Base-by-base conservation (phyloP, 305 asterid species). In the Fraxinus baroniana region DNA sequence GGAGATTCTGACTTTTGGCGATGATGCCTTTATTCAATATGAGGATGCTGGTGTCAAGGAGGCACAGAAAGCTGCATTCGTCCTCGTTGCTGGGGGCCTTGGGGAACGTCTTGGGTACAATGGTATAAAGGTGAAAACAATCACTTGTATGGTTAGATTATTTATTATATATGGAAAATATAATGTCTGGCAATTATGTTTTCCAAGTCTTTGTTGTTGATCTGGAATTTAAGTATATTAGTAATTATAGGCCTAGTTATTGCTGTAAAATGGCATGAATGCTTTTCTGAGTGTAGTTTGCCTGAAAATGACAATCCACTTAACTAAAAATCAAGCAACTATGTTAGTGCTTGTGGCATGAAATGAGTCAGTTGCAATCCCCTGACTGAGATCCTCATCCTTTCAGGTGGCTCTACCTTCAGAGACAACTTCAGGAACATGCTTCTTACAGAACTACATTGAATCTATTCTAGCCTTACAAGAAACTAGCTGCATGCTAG, bases 61-160 rank as follows among this genome's bases (percentile, higher is more conserved):
- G 87, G 97, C 94, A 76, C 87, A 88, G 88, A 97, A 91, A 85
- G 98, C 97, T 82, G 98, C 97, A 78, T 97, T 97, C 83, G 97
- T 97, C 84, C 99, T 97, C 77, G 99, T 97, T 87, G 99, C 98
- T 78, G 98, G 99, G 62, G 99, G 99, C 85, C 98, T 97, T 71
- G 99, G 99, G 71, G 99, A 97, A 88, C 98, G 98, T 80, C 98
- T 97, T 83, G 99, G 99, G 74, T 97, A 94, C 90, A 95, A 93
- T 44, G 99, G 98, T 80, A 93, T 97, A 76, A 97, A 97, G 97
- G 99, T 97, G 85, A 81, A 78, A 37, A 22, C 5, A 70, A 12
- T 82, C 36, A 10, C 20, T 82, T 79, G 55, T 76, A 73, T 10
- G 3, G 24, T 9, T 55, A 32, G 49, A 3, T 52, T 22, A 80